phyloP scores from a whole-genome alignment of 2,329 filamentous ascomycete species.

The Fusarium temperatum region DNA sequence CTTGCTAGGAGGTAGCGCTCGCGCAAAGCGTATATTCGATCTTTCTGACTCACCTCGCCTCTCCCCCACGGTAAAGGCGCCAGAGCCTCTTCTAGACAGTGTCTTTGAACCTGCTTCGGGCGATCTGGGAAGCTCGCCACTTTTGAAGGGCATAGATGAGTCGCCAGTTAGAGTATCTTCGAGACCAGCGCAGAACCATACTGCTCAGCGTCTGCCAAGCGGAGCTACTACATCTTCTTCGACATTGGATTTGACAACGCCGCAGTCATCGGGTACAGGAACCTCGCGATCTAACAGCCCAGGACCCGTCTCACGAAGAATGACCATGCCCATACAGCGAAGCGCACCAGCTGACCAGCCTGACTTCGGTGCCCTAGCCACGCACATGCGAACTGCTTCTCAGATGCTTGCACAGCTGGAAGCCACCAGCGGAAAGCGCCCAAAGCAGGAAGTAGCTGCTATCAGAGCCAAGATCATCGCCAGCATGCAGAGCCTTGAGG shows the following conservation, averaged over 20 bases:
- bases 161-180: constrained; percentile 48
- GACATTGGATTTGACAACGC: constrained; percentile 68
- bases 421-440: constrained; percentile 80
- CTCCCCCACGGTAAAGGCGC: constrained; percentile 51
- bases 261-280: constrained; percentile 74
- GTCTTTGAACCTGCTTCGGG: constrained; percentile 85
- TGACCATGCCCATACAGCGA: constrained; percentile 66
- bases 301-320: constrained; percentile 61
- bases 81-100: constrained; percentile 68
- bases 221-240: constrained; percentile 69
- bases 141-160: constrained; percentile 68
- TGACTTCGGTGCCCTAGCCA: constrained; percentile 83
- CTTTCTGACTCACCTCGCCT: constrained; percentile 70
- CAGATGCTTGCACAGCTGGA: constrained; percentile 89
- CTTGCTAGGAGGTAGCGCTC: constrained; percentile 66
- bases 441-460: constrained; percentile 81
- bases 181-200: constrained; percentile 45
- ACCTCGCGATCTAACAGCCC: constrained; percentile 76
- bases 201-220: constrained; percentile 66
- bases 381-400: constrained; percentile 86
- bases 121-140: constrained; percentile 77
- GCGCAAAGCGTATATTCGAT: constrained; percentile 71
- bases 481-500: constrained; percentile 88
- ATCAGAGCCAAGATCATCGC: constrained; percentile 89
- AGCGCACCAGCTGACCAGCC: constrained; percentile 72